Percentiles rank a stretch among this genome's conserved stretches.
Evolutionary conservation across 208 protist species (phyloP).

Genomic region (Acanthamoeba triangularis): DNA sequence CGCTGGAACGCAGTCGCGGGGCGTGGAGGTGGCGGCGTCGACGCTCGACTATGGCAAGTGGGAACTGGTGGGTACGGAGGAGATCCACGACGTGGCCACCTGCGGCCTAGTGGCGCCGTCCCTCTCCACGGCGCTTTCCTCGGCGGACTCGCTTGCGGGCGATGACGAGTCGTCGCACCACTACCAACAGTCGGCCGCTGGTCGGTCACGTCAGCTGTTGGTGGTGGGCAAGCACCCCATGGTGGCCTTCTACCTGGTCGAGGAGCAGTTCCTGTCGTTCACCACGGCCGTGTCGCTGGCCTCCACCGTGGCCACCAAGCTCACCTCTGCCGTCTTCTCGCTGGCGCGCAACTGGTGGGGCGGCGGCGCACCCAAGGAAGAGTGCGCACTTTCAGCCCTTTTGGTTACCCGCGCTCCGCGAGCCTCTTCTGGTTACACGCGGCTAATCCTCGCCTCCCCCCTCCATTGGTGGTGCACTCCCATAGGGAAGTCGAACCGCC

Average conservation of each 20-base stretch:
- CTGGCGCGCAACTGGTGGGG: constrained; percentile 83
- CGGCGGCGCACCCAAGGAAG: background rate
- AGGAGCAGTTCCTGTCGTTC: constrained; percentile 68
- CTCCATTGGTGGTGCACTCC: background rate
- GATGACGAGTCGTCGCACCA: background rate
- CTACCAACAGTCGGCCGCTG: background rate
- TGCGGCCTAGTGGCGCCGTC: background rate
- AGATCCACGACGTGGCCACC: constrained; percentile 3
- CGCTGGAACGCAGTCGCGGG: background rate
- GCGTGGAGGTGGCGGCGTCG: background rate
- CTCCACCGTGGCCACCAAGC: constrained; percentile 76
- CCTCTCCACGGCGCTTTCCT: background rate
- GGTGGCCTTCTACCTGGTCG: constrained; percentile 11
- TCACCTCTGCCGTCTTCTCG: constrained; percentile 83
- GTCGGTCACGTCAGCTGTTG: constrained; percentile 2
- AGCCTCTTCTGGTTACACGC: background rate
- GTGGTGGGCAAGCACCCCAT: constrained; percentile 11
- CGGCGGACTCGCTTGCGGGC: background rate
- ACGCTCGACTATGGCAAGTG: constrained; percentile 57
- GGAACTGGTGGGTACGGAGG: background rate
- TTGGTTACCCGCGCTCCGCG: too few species aligned
- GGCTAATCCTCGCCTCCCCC: background rate
- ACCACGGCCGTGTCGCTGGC: constrained; percentile 77
- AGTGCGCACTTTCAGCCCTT: background rate
- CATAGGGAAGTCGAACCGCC: background rate